Conservation (phyloP, 306 rosid genomes). For the Ziziphus jujuba region DNA sequence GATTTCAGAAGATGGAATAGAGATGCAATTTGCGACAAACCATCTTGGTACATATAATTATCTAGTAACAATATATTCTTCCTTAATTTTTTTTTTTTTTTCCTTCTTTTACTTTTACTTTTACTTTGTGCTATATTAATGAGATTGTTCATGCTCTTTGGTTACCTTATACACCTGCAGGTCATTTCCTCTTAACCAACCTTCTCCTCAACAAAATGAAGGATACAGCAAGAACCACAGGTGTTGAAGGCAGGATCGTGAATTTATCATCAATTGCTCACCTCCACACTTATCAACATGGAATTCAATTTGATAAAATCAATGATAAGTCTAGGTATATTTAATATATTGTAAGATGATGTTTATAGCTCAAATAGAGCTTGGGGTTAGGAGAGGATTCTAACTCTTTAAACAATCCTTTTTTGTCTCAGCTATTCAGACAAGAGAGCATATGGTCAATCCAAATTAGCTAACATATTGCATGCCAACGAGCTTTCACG, state of each 20-base stretch:
- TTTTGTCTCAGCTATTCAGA: constrained; percentile 60
- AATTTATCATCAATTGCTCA: constrained; percentile 90
- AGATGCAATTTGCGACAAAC: constrained; percentile 87
- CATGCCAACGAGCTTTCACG: constrained; percentile 81
- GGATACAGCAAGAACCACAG: constrained; percentile 61
- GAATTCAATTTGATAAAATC: constrained; percentile 64
- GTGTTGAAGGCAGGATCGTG: constrained; percentile 88
- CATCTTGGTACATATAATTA: constrained; percentile 54
- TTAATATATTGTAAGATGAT: neutral
- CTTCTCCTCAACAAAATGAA: constrained; percentile 82
- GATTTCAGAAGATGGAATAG: constrained; percentile 74
- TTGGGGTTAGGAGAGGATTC: neutral
- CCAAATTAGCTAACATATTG: constrained; percentile 80
- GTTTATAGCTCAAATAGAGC: neutral
- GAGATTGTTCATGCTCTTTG: neutral
- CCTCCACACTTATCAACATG: constrained; percentile 51
- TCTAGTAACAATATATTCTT: neutral
- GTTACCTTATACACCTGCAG: constrained; percentile 29
- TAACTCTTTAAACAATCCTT: neutral
- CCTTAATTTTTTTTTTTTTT: neutral
- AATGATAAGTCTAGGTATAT: constrained; percentile 57
- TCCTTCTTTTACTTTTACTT: neutral
- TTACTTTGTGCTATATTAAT: neutral
- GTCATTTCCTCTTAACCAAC: constrained; percentile 79
- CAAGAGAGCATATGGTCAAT: constrained; percentile 90